Base-by-base conservation (phyloP, 108 stramenopile species). In the Aureococcus anophagefferens region DNA sequence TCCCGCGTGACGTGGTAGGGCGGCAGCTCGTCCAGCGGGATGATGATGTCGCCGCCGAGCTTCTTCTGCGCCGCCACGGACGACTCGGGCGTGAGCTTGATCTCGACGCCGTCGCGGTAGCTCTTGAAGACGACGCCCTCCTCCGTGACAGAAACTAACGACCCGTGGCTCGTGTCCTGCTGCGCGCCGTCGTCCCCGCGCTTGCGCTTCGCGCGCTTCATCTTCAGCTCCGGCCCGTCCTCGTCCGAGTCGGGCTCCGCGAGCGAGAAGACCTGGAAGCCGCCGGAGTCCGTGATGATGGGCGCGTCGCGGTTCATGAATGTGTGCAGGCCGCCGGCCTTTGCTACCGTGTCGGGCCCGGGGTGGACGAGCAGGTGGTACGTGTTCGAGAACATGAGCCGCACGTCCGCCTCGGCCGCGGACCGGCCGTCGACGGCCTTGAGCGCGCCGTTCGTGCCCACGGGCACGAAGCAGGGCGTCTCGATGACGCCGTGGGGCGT, bases 341-440 rank as follows among this genome's bases (percentile, higher is more conserved):
- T 83, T 36, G 69, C 65, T 30, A 96, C 89, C 11, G 91, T 77
- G 5, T 92, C 90, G 0, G 89, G 64, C 16, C 95, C 95, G 5
- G 95, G 95, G 71, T 96, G 95, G 13, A 96, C 72, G 35, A 94
- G 66, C 15, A 96, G 67, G 79, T 96, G 95, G 72, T 96, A 96
- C 9, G 95, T 93, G 81, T 96, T 96, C 73, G 89, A 82, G 78
- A 96, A 96, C 14, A 92, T 83, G 25, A 96, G 73, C 69, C 94
- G 90, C 66, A 91, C 91, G 0, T 84, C 87, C 28, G 84, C 70
- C 5, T 76, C 66, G 75, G 89, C 86, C 63, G 91, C 94, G 33
- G 44, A 21, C 30, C 35, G 25, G 46, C 73, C 66, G 62, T 69
- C 70, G 5, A 80, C 65, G 28, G 79, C 83, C 68, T 83, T 83